These are phyloP conservation scores for Epicoccum sorghinum DNA, from an alignment of 2,329 filamentous ascomycete species.

Conservation along the genomic window DNA sequence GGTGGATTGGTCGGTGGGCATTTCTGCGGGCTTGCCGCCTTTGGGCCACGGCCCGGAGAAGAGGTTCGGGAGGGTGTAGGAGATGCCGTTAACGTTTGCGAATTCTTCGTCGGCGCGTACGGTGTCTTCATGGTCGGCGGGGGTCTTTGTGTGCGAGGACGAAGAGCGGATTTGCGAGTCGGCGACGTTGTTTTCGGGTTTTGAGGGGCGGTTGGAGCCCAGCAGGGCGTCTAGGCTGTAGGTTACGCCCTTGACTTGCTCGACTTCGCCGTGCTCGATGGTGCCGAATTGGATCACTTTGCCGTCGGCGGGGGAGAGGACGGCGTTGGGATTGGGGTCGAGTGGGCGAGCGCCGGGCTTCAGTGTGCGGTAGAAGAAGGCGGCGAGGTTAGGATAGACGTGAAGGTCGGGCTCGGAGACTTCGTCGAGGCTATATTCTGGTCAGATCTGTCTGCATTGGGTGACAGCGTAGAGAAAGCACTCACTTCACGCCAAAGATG, in stretches of 20 bases:
- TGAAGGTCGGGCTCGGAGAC: constrained; percentile 87
- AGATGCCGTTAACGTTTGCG: constrained; percentile 90
- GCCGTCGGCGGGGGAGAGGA: constrained; percentile 89
- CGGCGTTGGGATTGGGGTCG: constrained; percentile 77
- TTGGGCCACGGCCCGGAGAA: constrained; percentile 70
- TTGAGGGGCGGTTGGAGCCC: constrained; percentile 57
- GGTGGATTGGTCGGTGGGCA: constrained; percentile 75
- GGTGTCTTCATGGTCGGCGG: constrained; percentile 61
- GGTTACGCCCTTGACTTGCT: constrained; percentile 98
- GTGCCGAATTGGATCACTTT: constrained; percentile 89
- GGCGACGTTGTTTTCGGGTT: constrained; percentile 51
- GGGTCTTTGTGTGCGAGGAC: constrained; percentile 36
- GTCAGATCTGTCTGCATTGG: constrained; percentile 48
- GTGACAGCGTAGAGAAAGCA: not conserved
- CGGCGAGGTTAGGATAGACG: constrained; percentile 87
- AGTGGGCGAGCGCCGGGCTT: constrained; percentile 88
- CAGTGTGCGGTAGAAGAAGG: constrained; percentile 95
- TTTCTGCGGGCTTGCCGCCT: constrained; percentile 54
- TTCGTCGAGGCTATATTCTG: constrained; percentile 70
- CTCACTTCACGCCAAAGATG: constrained; percentile 82
- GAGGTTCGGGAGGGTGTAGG: constrained; percentile 87
- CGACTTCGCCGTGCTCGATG: constrained; percentile 92
- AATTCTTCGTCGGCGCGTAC: constrained; percentile 89
- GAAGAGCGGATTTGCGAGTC: constrained; percentile 28
- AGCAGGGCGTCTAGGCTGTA: constrained; percentile 94